A percentile compares a stretch with the other conserved stretches of the same genome.
These are phyloP conservation scores for Ephemerocybe angulata DNA, from an alignment of 768 basidiomycete genomes.

Conservation along the genomic window DNA sequence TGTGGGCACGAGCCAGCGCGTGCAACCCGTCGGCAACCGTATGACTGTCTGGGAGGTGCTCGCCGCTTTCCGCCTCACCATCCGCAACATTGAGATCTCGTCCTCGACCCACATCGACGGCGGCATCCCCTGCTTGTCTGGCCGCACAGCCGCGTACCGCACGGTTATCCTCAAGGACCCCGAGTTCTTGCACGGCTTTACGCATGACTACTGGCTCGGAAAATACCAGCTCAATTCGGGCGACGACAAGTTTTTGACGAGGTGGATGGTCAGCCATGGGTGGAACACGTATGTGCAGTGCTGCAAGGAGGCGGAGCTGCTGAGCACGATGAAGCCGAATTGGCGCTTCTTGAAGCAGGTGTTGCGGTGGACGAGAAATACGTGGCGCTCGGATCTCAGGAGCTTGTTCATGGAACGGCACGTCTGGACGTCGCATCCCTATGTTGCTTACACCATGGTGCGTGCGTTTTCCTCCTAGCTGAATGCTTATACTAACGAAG, in stretches of 20 bases:
- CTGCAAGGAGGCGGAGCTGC: constrained; percentile 79
- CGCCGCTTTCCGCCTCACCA: constrained; percentile 87
- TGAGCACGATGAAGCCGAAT: constrained; percentile 95
- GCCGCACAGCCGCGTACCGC: constrained; percentile 90
- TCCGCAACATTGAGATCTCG: constrained; percentile 91
- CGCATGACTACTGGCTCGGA: constrained; percentile 89
- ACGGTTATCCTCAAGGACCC: constrained; percentile 95
- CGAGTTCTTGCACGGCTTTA: constrained; percentile 89
- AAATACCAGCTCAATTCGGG: constrained; percentile 95
- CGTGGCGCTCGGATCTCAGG: constrained; percentile 87
- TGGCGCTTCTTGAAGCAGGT: constrained; percentile 96
- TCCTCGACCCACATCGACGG: constrained; percentile 91
- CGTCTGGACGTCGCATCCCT: constrained; percentile 87
- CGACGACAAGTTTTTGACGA: constrained; percentile 90
- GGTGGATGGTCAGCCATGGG: constrained; percentile 95
- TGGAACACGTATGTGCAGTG: constrained; percentile 94
- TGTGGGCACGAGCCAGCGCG: constrained; percentile 87
- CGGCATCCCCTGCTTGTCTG: constrained; percentile 87
- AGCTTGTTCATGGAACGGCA: constrained; percentile 85
- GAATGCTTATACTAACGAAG: constrained; percentile 1
- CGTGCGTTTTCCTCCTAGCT: constrained; percentile 44
- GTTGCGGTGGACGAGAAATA: constrained; percentile 89
- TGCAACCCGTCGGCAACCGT: constrained; percentile 68
- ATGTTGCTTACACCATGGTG: constrained; percentile 92
- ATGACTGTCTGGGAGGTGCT: constrained; percentile 97